These are phyloP conservation scores for Lotus japonicus DNA, from an alignment of 306 rosid genomes.

Conservation along the genomic window DNA sequence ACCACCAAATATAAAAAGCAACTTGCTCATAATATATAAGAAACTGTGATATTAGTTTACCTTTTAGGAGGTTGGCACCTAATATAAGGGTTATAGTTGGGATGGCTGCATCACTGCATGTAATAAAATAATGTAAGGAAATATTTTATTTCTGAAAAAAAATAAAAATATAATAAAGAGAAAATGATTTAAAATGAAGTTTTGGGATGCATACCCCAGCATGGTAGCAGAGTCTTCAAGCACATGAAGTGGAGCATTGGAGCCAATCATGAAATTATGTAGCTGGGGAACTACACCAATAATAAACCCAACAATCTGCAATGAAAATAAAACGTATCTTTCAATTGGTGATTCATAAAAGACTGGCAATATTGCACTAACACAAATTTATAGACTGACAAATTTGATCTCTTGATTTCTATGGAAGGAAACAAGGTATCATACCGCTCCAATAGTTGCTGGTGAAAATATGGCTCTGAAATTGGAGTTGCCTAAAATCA, in stretches of 20 bases:
- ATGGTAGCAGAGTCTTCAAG: slow-evolving; percentile 53
- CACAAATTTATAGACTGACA: too few species aligned
- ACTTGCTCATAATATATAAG: background rate
- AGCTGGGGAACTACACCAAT: slow-evolving; percentile 52
- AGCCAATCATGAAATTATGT: slow-evolving; percentile 45
- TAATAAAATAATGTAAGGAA: background rate
- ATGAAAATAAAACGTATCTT: background rate
- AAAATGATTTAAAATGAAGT: too few species aligned
- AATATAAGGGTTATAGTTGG: slow-evolving; percentile 65
- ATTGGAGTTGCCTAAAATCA: slow-evolving; percentile 32
- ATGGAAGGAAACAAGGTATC: background rate
- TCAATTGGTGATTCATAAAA: background rate
- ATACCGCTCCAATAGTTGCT: slow-evolving; percentile 75
- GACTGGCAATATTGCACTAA: background rate
- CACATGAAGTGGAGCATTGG: slow-evolving; percentile 66
- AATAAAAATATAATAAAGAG: too few species aligned
- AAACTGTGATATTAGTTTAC: slow-evolving; percentile 23
- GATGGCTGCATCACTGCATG: slow-evolving; percentile 62
- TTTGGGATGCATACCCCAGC: slow-evolving; percentile 52
- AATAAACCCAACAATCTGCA: slow-evolving; percentile 56
- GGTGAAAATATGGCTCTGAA: slow-evolving; percentile 67
- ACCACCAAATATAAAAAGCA: background rate
- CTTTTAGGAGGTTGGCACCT: slow-evolving; percentile 81
- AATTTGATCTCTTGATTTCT: too few species aligned
- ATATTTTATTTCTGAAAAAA: too few species aligned